Evolutionary conservation across 805 yeast genomes (phyloP).

Genomic region (Ogataea dorogensis): DNA sequence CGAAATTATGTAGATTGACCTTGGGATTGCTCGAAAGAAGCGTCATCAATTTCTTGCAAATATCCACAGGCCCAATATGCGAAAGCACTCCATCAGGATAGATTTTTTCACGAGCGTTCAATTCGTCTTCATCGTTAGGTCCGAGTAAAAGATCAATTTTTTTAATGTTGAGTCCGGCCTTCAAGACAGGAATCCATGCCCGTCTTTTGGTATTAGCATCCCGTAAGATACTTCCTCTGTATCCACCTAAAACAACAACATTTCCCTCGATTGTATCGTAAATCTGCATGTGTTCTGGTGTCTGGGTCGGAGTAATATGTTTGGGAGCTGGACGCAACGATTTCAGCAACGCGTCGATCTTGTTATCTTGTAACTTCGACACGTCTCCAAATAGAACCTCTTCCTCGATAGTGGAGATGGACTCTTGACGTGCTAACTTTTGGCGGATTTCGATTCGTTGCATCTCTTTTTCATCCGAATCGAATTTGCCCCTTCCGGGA

Average conservation of each 20-base stretch:
- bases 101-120: slow-evolving; percentile 47
- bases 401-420: slow-evolving; percentile 63
- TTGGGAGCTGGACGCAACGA: slow-evolving; percentile 41
- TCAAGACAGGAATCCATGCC: slow-evolving; percentile 79
- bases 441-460: slow-evolving; percentile 37
- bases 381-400: slow-evolving; percentile 51
- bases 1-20: slow-evolving; percentile 66
- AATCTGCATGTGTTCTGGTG: slow-evolving; percentile 42
- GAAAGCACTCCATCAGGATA: slow-evolving; percentile 75
- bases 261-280: slow-evolving; percentile 72
- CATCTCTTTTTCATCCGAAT: slow-evolving; percentile 26
- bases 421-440: slow-evolving; percentile 51
- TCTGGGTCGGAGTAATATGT: slow-evolving; percentile 23
- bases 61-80: slow-evolving; percentile 86
- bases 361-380: slow-evolving; percentile 61
- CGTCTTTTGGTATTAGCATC: slow-evolving; percentile 62
- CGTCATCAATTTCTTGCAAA: slow-evolving; percentile 59
- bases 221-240: slow-evolving; percentile 76
- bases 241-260: slow-evolving; percentile 81
- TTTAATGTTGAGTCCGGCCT: slow-evolving; percentile 76
- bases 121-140: slow-evolving; percentile 69
- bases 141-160: slow-evolving; percentile 72
- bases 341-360: slow-evolving; percentile 67
- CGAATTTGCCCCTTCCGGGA: slow-evolving; percentile 7
- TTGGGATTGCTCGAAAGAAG: slow-evolving; percentile 54